A percentile compares a stretch with the other conserved stretches of the same genome.
Evolutionary conservation across 1,284 basidiomycete species (phyloP).

Genomic region (Anthracocystis setariae): DNA sequence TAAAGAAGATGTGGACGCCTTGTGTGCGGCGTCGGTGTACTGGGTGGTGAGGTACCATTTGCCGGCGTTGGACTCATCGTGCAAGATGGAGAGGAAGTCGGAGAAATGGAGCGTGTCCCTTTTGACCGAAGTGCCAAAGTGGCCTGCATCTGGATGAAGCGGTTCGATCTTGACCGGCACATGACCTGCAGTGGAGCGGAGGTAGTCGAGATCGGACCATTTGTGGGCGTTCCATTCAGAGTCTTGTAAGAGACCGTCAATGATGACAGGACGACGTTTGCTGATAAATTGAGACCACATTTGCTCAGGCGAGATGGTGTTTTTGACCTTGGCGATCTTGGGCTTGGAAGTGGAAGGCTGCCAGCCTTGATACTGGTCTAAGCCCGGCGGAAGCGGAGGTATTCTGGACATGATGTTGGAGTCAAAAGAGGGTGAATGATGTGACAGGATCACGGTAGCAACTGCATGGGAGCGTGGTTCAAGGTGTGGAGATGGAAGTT

Average conservation of each 20-base stretch:
- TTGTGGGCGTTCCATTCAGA: conserved; percentile 48
- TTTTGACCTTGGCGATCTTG: conserved; percentile 21
- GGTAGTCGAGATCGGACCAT: conserved; percentile 60
- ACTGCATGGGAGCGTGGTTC: too few relatives aligned
- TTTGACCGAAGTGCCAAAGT: conserved; percentile 60
- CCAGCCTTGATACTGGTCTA: conserved; percentile 43
- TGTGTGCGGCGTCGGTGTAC: conserved; percentile 50
- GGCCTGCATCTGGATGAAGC: conserved; percentile 48
- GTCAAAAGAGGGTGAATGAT: too few relatives aligned
- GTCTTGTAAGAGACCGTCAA: conserved; percentile 57
- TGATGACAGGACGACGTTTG: conserved; percentile 56
- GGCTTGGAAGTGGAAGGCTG: conserved; percentile 13
- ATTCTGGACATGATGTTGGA: conserved; percentile 20
- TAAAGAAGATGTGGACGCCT: conserved; percentile 16
- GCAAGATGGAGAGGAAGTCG: conserved; percentile 53
- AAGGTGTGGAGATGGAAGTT: background rate
- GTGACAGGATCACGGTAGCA: too few relatives aligned
- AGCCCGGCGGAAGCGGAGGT: conserved; percentile 28
- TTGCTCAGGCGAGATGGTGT: conserved; percentile 34
- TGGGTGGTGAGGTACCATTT: conserved; percentile 66
- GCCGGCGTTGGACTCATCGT: conserved; percentile 41
- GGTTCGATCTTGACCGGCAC: conserved; percentile 64
- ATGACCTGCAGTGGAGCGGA: conserved; percentile 47
- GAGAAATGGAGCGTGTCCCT: conserved; percentile 46
- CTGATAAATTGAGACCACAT: conserved; percentile 61